Conservation (phyloP, 2,329 filamentous ascomycete genomes). For the Parasarocladium wereldwijsianum region DNA sequence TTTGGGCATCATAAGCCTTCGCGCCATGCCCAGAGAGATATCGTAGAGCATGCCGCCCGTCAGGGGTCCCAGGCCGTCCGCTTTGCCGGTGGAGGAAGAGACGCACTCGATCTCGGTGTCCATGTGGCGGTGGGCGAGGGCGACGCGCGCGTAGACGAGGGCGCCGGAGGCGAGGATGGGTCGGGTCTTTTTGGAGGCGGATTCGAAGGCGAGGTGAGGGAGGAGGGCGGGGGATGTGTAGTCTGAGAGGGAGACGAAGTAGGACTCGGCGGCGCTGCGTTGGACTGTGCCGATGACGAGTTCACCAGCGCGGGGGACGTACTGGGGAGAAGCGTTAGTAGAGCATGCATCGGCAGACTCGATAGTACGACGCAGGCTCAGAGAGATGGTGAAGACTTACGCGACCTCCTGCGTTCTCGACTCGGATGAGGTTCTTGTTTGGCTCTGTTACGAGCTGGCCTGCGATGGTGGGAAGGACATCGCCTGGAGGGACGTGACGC, state of each 20-base stretch:
- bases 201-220: constrained; percentile 83
- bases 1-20: constrained; percentile 56
- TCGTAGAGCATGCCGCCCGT: constrained; percentile 76
- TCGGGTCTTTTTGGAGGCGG: constrained; percentile 80
- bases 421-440: constrained; percentile 64
- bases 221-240: constrained; percentile 53
- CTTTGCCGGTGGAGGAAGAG: constrained; percentile 70
- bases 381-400: constrained; percentile 33
- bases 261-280: constrained; percentile 60
- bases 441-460: constrained; percentile 53
- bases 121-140: constrained; percentile 64
- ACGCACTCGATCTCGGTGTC: constrained; percentile 87
- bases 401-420: constrained; percentile 56
- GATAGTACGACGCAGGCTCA: too few species aligned
- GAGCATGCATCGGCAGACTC: too few species aligned
- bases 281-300: constrained; percentile 78
- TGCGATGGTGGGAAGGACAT: constrained; percentile 53
- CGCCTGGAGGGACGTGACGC: constrained; percentile 63
- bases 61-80: constrained; percentile 74
- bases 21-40: constrained; percentile 68
- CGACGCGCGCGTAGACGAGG: constrained; percentile 78
- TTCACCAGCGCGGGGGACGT: constrained; percentile 66
- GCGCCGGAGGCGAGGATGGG: constrained; percentile 62
- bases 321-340: constrained; percentile 40
- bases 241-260: constrained; percentile 62